These are phyloP conservation scores for Sergeia podlipaevii DNA, from an alignment of 208 protist genomes.

Conservation along the genomic window DNA sequence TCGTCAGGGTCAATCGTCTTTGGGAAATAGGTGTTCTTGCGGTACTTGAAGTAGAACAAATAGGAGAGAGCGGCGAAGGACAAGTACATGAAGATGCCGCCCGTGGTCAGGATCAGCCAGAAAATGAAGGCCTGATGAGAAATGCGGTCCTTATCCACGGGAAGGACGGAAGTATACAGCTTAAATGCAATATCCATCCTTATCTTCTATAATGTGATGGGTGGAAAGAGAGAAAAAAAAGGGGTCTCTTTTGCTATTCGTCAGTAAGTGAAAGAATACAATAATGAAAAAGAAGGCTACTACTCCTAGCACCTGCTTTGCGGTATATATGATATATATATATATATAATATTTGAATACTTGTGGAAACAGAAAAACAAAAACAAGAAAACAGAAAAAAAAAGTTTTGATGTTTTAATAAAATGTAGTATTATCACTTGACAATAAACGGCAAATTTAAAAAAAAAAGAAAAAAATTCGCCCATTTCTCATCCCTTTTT, in stretches of 20 bases:
- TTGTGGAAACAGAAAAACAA: constrained; percentile 8
- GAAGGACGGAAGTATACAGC: constrained; percentile 46
- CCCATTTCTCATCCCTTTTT: too few species aligned
- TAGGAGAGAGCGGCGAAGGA: constrained; percentile 50
- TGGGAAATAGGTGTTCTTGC: constrained; percentile 61
- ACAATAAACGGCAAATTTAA: background rate
- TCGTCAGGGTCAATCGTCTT: constrained; percentile 59
- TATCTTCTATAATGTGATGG: background rate
- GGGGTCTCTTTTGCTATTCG: too few species aligned
- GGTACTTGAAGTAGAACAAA: constrained; percentile 45
- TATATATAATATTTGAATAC: too few species aligned
- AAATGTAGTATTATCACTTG: background rate
- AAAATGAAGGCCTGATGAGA: constrained; percentile 60
- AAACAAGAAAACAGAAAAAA: constrained; percentile 7
- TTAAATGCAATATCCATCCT: constrained; percentile 65
- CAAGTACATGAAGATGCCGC: constrained; percentile 60
- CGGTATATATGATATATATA: too few species aligned
- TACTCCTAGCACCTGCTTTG: too few species aligned
- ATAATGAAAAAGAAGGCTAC: constrained; percentile 1
- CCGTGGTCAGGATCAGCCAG: constrained; percentile 69
- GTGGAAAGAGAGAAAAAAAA: constrained; percentile 1
- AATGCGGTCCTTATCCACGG: constrained; percentile 48
- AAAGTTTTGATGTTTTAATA: constrained; percentile 1
- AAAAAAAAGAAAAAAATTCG: constrained; percentile 1
- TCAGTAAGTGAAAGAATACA: background rate